A percentile compares a stretch with the other conserved stretches of the same genome.
Evolutionary conservation across 2,329 filamentous ascomycete genomes (phyloP).

Genomic region (Aspergillus sp.): DNA sequence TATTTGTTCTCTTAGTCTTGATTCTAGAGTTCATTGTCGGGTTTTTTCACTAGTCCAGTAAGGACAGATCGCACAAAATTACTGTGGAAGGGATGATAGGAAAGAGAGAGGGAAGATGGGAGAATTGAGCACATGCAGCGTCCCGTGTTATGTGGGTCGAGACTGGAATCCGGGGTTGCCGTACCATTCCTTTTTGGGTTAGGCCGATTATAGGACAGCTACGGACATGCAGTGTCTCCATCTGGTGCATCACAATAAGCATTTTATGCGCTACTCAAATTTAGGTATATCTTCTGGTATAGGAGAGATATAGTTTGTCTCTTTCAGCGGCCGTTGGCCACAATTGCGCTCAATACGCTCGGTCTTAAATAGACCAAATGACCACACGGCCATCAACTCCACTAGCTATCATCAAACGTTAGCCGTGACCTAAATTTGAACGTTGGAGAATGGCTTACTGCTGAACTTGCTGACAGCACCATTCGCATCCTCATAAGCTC

Average conservation of each 20-base stretch:
- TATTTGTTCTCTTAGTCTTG: not conserved
- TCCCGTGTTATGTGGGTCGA: no score
- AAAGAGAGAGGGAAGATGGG: no score
- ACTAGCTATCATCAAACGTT: conserved; percentile 50
- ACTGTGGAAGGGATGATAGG: no score
- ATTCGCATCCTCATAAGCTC: conserved; percentile 63
- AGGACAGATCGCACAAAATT: no score
- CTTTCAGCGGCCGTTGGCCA: not conserved
- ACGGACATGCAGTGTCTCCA: no score
- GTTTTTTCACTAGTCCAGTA: no score
- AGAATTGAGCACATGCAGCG: no score
- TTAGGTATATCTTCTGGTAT: not conserved
- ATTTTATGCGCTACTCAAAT: not conserved
- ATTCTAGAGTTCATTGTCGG: no score
- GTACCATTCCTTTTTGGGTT: no score
- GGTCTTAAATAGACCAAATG: conserved; percentile 60
- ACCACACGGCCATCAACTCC: conserved; percentile 78
- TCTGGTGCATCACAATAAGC: not conserved
- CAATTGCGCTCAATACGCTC: not conserved
- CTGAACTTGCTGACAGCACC: conserved; percentile 70
- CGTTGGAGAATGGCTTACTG: conserved; percentile 49
- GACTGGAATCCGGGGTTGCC: no score
- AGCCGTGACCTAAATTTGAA: conserved; percentile 5
- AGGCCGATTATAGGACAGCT: no score
- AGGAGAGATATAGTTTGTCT: not conserved